Percentiles rank a stretch among this genome's conserved stretches.
Evolutionary conservation across 257 asterid species (phyloP).

Genomic region (Solanum chilense): DNA sequence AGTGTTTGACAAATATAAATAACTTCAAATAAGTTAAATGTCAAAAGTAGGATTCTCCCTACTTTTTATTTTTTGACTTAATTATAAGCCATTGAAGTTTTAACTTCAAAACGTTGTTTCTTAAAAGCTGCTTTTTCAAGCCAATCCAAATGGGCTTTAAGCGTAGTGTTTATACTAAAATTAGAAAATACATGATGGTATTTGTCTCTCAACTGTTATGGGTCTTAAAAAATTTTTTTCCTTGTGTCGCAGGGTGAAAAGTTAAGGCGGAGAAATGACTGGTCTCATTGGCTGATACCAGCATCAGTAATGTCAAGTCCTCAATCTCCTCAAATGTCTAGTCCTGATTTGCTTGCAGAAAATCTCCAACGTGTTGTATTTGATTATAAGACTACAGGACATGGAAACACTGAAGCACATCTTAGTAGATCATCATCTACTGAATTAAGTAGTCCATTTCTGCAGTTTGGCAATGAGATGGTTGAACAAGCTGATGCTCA

Average conservation of each 20-base stretch:
- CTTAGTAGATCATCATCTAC: slow-evolving; percentile 22
- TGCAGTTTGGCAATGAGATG: background rate
- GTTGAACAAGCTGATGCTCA: background rate
- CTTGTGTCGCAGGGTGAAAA: slow-evolving; percentile 42
- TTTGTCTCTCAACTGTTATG: background rate
- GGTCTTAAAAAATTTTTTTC: background rate
- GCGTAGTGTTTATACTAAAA: background rate
- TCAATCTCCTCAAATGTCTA: slow-evolving; percentile 14
- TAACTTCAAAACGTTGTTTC: background rate
- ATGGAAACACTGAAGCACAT: background rate
- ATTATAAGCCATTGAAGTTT: background rate
- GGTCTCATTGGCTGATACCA: slow-evolving; percentile 59
- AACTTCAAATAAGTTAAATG: too few species aligned
- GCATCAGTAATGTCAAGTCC: slow-evolving; percentile 24
- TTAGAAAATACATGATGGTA: background rate
- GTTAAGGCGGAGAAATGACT: slow-evolving; percentile 48
- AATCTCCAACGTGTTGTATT: slow-evolving; percentile 25
- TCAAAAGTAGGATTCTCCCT: background rate
- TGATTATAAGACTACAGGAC: slow-evolving; percentile 13
- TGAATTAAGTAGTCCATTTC: slow-evolving; percentile 9
- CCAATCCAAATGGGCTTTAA: background rate
- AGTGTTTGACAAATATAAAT: background rate
- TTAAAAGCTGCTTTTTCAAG: background rate
- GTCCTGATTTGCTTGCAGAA: slow-evolving; percentile 24
- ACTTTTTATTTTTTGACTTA: too few species aligned